Evolutionary conservation across 2,329 filamentous ascomycete genomes (phyloP), one percentile per base, ranked within the genome.

Genomic region (Colletotrichum neosansevieriae): DNA sequence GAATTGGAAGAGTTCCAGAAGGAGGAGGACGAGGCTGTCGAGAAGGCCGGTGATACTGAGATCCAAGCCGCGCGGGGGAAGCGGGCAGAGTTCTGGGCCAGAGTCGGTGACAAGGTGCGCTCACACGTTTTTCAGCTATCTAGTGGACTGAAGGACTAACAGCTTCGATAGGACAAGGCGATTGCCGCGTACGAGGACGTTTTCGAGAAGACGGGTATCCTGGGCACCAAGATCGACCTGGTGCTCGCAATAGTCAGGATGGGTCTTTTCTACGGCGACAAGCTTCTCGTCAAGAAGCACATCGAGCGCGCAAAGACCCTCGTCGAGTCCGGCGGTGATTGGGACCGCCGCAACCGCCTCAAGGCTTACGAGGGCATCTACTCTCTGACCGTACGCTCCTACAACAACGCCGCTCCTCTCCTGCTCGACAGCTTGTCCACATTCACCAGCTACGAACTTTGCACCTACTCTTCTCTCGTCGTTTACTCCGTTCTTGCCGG

Each of bases 361-460:
- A 99, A 99, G 91, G 96, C 96, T 73, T 99, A 99, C 86, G 94
- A 97, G 79, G 96, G 96, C 71, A 87, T 99, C 63, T 92, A 98
- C 78, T 88, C 97, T 66, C 90, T 99, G 73, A 98, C 95, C 24
- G 89, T 96, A 72, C 94, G 96, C 74, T 94, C 94, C 70, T 94
- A 98, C 85, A 93, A 91, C 79, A 85, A 93, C 67, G 94, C 94
- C 45, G 96, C 96, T 2, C 95, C 96, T 45, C 88, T 98, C 11
- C 91, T 99, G 58, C 93, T 99, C 76, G 96, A 99, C 85, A 97
- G 94, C 77, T 87, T 99, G 73, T 98, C 95, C 32, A 99, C 96
- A 21, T 99, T 99, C 80, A 99, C 96, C 71, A 98, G 94, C 79
- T 98, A 98, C 83, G 96, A 99, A 81, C 89, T 99, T 57, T 99